Conservation (phyloP, 768 basidiomycete species). For the Macrolepiota albuminosa region DNA sequence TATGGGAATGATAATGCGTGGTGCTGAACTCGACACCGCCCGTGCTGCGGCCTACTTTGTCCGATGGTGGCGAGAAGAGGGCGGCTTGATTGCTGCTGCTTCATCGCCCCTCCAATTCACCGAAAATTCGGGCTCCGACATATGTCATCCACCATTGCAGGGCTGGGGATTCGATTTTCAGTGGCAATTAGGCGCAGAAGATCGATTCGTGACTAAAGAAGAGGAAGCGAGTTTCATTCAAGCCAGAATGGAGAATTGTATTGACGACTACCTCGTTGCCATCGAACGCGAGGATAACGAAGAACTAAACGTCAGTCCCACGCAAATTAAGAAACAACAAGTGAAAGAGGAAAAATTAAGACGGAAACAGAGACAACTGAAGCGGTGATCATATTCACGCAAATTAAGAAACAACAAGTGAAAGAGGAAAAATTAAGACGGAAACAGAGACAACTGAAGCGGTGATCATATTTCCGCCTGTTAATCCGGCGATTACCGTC, state of each 20-base stretch:
- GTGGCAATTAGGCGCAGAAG: conserved; percentile 43
- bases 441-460: conserved; percentile 27
- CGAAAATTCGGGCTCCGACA: conserved; percentile 8
- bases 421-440: conserved; percentile 37
- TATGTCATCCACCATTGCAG: conserved; percentile 23
- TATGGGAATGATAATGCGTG: conserved; percentile 78
- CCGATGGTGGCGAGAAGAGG: conserved; percentile 82
- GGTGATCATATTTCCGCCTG: conserved; percentile 5
- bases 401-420: conserved; percentile 55
- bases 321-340: conserved; percentile 63
- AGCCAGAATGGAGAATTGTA: conserved; percentile 66
- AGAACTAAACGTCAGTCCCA: conserved; percentile 59
- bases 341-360: conserved; percentile 36
- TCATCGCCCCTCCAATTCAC: conserved; percentile 27
- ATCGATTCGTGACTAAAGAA: conserved; percentile 16
- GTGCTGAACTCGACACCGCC: conserved; percentile 63
- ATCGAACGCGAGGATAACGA: conserved; percentile 45
- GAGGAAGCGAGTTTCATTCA: conserved; percentile 38
- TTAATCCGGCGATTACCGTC: background rate
- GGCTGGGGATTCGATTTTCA: conserved; percentile 89
- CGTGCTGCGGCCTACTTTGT: conserved; percentile 82
- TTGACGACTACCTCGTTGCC: conserved; percentile 46
- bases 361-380: conserved; percentile 29
- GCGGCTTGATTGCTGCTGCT: conserved; percentile 54
- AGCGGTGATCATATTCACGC: conserved; percentile 35